Evolutionary conservation across 805 yeast species (phyloP), one percentile per base, ranked within the genome.

Genomic region (Maudiozyma bulderi): DNA sequence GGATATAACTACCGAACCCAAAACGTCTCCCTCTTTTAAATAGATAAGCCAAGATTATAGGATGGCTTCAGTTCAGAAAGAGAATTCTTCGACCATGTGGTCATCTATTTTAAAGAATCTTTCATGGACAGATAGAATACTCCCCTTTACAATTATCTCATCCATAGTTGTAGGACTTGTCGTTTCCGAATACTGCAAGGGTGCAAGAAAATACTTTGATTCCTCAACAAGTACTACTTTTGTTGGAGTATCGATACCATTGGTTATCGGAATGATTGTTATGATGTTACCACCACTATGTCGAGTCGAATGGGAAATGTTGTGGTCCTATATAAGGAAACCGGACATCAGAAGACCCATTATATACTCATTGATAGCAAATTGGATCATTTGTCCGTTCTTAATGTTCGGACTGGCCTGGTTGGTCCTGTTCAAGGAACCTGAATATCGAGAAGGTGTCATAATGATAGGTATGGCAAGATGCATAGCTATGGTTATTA

Each of bases 401-500:
- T 50, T 78, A 46, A 78, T 78, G 83, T 68, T 76, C 57, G 81
- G 74, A 0, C 64, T 78, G 14, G 74, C 80, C 0, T 78, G 83
- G 84, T 55, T 73, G 41, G 68, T 71, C 0, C 54, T 79, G 44
- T 74, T 74, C 48, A 74, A 77, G 49, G 56, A 69, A 45, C 63
- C 63, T 7, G 83, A 76, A 48, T 75, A 74, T 49, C 63, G 83
- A 40, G 66, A 62, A 40, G 83, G 83, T 1, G 68, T 79, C n/a
- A 76, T 79, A 32, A 72, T 79, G 75, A 75, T 79, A 43, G 84
- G 84, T 1, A 49, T 76, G 35, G 83, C 81, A 6, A 62, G 83
- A 50, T 78, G 84, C 57, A 77, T 78, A 53, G 84, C 83, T 26
- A 78, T 79, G 83, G 84, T 78, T 1, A 61, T 79, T 46, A 59